phyloP scores from a whole-genome alignment of 441 rosid species.

The Mallotus japonicus region DNA sequence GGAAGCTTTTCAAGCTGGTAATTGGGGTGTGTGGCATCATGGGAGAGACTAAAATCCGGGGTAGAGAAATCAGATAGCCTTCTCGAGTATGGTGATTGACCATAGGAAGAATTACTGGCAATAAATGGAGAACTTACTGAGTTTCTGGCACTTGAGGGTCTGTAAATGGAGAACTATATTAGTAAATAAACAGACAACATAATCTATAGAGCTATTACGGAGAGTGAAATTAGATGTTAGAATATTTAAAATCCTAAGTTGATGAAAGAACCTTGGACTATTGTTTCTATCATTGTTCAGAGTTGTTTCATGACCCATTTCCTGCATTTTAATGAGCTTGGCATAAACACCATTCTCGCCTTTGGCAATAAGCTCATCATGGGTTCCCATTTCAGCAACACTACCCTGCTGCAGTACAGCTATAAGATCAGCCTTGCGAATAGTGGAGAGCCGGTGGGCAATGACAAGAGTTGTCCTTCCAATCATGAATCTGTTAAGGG shows the following conservation, averaged over 20 bases:
- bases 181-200: neutral
- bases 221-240: neutral
- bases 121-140: conserved; percentile 98
- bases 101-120: conserved; percentile 91
- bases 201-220: neutral
- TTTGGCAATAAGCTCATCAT: conserved; percentile 85
- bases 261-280: conserved; percentile 70
- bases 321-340: conserved; percentile 94
- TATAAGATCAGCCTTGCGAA: conserved; percentile 96
- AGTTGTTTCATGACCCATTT: conserved; percentile 89
- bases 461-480: conserved; percentile 96
- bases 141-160: conserved; percentile 98
- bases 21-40: conserved; percentile 57
- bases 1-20: conserved; percentile 84
- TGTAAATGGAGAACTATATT: conserved; percentile 35
- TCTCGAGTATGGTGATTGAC: conserved; percentile 95
- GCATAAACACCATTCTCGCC: conserved; percentile 92
- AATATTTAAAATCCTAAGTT: neutral
- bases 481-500: conserved; percentile 96
- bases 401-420: conserved; percentile 97
- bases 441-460: conserved; percentile 97
- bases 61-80: conserved; percentile 97
- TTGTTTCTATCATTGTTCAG: conserved; percentile 91
- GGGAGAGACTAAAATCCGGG: conserved; percentile 34
- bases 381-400: conserved; percentile 89